These are phyloP conservation scores for Westerdykella sp. DNA, from an alignment of 2,329 filamentous ascomycete species.

Conservation along the genomic window DNA sequence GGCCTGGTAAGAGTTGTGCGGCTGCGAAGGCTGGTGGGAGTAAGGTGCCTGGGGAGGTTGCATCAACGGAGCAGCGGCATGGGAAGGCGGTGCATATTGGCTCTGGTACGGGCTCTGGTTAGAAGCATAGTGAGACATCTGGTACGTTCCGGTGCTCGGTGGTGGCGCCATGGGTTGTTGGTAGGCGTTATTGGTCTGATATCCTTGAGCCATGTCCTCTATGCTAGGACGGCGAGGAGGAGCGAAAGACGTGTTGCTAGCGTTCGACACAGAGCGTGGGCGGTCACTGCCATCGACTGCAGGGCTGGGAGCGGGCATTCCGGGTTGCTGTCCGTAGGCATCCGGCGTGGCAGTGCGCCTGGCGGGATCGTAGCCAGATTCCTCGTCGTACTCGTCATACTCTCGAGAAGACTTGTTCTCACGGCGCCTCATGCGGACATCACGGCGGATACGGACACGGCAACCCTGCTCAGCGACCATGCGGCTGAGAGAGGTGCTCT, in stretches of 20 bases:
- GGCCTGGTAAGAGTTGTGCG: conserved; percentile 26
- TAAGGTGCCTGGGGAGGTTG: conserved; percentile 33
- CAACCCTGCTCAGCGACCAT: conserved; percentile 95
- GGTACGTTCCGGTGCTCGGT: conserved; percentile 34
- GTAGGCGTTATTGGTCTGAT: conserved; percentile 33
- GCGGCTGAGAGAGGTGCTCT: conserved; percentile 82
- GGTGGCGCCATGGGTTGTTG: conserved; percentile 37
- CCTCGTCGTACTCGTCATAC: conserved; percentile 60
- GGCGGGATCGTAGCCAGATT: conserved; percentile 43
- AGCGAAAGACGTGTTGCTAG: conserved; percentile 40
- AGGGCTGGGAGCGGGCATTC: conserved; percentile 19
- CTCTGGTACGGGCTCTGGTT: conserved; percentile 31
- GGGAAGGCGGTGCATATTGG: conserved; percentile 26
- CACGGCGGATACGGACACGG: conserved; percentile 88
- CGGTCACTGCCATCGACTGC: conserved; percentile 41
- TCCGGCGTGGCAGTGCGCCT: conserved; percentile 49
- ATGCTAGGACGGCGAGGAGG: conserved; percentile 40
- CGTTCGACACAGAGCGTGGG: conserved; percentile 56
- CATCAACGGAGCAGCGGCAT: conserved; percentile 34
- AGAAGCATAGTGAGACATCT: conserved; percentile 35
- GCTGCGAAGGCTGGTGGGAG: conserved; percentile 14
- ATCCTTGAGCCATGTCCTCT: conserved; percentile 41
- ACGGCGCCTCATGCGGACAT: conserved; percentile 84
- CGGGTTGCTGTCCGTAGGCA: conserved; percentile 40
- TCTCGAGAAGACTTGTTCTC: conserved; percentile 63